A percentile compares a stretch with the other conserved stretches of the same genome.
Conservation (phyloP, 495 filamentous ascomycete genomes). For the Aspergillus sclerotiicarbonarius region DNA sequence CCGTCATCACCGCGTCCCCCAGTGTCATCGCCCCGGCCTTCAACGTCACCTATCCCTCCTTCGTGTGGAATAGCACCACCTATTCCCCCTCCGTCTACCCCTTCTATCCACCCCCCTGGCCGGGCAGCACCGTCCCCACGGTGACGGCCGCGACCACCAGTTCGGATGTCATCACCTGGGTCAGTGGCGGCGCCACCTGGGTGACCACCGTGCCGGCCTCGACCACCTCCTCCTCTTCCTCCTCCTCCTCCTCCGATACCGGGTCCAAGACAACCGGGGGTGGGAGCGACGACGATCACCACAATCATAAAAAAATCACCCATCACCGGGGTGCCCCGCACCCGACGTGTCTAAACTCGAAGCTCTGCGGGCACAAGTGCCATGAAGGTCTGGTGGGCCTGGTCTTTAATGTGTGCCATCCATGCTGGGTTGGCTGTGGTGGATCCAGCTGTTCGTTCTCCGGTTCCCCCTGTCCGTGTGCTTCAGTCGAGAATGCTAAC, state of each 20-base stretch:
- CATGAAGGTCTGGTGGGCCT: neutral
- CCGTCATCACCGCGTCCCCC: neutral
- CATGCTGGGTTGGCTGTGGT: constrained; percentile 5
- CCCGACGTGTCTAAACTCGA: neutral
- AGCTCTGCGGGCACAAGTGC: neutral
- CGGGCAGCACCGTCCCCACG: neutral
- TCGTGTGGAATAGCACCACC: neutral
- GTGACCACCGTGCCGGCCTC: neutral
- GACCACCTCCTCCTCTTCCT: neutral
- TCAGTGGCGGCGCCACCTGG: neutral
- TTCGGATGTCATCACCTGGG: neutral
- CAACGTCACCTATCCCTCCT: neutral
- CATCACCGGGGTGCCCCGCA: neutral
- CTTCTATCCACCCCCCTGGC: constrained; percentile 5
- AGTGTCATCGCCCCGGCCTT: constrained; percentile 2
- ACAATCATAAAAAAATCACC: neutral
- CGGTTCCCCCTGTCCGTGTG: neutral
- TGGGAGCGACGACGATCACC: neutral
- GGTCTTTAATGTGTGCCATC: neutral
- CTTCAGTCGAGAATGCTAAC: neutral
- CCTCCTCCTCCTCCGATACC: neutral
- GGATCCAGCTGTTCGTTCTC: neutral
- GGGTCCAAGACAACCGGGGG: neutral
- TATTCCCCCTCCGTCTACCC: neutral
- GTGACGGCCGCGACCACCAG: neutral